Percentiles rank a stretch among this genome's conserved stretches.
phyloP scores from a whole-genome alignment of 805 yeast genomes.

The Pichia paraexigua region DNA sequence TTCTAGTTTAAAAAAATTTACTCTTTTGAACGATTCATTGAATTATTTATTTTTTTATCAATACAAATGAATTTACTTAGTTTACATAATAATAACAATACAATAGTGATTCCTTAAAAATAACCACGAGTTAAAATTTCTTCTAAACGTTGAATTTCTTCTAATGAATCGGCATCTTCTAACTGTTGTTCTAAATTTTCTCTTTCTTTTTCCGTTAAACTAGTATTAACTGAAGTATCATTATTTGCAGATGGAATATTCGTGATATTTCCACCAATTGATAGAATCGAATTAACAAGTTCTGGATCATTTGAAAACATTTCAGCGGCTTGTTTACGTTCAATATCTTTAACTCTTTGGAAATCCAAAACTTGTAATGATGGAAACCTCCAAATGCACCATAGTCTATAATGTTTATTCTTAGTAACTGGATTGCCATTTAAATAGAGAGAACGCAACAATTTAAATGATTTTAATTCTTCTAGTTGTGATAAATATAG shows the following conservation, averaged over 20 bases:
- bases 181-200: slow-evolving; percentile 44
- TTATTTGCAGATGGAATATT: not conserved
- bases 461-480: slow-evolving; percentile 31
- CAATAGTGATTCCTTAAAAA: slow-evolving; percentile 10
- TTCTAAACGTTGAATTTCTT: slow-evolving; percentile 70
- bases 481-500: slow-evolving; percentile 36
- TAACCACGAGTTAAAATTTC: slow-evolving; percentile 36
- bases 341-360: slow-evolving; percentile 47
- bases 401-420: slow-evolving; percentile 47
- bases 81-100: not conserved
- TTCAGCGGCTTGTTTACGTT: slow-evolving; percentile 38
- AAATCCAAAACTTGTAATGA: slow-evolving; percentile 59
- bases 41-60: not conserved
- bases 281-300: slow-evolving; percentile 26
- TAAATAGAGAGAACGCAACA: slow-evolving; percentile 43
- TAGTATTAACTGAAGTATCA: slow-evolving; percentile 11
- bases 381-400: slow-evolving; percentile 58
- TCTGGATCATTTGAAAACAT: slow-evolving; percentile 33
- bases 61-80: not conserved
- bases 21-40: not conserved
- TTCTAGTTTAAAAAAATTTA: not conserved
- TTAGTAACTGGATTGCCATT: slow-evolving; percentile 50
- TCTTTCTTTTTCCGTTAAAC: slow-evolving; percentile 48
- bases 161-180: slow-evolving; percentile 56
- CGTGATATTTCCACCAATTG: not conserved